Evolutionary conservation across 1,284 basidiomycete genomes (phyloP).

Genomic region (Leccinum pachyderme): DNA sequence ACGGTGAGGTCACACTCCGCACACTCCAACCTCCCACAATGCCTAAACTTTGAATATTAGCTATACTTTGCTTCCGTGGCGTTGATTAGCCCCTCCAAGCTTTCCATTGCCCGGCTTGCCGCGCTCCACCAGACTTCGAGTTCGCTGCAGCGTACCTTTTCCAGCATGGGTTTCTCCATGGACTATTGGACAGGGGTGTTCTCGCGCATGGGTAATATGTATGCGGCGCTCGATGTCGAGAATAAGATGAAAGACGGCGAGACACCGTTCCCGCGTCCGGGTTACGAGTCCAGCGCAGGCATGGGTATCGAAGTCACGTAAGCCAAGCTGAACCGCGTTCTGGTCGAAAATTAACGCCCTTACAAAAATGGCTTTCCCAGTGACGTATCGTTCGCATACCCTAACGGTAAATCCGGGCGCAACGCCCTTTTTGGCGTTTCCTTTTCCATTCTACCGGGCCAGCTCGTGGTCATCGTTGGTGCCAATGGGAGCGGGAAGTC

Average conservation of each 20-base stretch:
- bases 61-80: constrained; percentile 37
- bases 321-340: background rate
- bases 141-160: constrained; percentile 24
- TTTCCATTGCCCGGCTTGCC: constrained; percentile 37
- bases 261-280: constrained; percentile 19
- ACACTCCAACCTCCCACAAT: background rate
- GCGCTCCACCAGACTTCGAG: constrained; percentile 33
- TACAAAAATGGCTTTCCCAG: constrained; percentile 19
- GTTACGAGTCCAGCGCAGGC: constrained; percentile 23
- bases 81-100: constrained; percentile 30
- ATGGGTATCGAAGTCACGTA: constrained; percentile 34
- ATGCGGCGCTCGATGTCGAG: constrained; percentile 16
- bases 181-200: constrained; percentile 12
- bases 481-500: constrained; percentile 88
- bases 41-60: constrained; percentile 16
- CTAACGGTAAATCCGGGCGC: constrained; percentile 38
- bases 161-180: constrained; percentile 1
- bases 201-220: constrained; percentile 18
- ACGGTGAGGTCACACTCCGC: constrained; percentile 21
- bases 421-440: constrained; percentile 42
- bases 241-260: constrained; percentile 26
- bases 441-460: constrained; percentile 44
- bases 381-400: constrained; percentile 48
- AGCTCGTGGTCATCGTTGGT: constrained; percentile 68
- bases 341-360: background rate